phyloP scores from a whole-genome alignment of 2,329 filamentous ascomycete species.

The Sphaerulina musiva region DNA sequence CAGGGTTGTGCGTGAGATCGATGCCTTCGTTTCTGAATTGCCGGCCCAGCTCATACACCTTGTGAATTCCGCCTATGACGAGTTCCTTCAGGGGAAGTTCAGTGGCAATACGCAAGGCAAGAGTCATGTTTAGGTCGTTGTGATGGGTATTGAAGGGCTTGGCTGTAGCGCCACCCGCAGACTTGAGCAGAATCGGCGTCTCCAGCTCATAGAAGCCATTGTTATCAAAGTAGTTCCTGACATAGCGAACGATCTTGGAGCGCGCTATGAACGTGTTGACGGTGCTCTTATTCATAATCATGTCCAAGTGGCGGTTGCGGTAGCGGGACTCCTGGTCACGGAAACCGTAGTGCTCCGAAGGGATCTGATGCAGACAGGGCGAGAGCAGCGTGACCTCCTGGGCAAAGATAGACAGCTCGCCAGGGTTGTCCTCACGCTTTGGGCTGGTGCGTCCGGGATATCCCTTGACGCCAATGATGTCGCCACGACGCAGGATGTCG shows the following conservation, averaged over 20 bases:
- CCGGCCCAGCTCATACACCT: slow-evolving; percentile 91
- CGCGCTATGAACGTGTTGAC: slow-evolving; percentile 78
- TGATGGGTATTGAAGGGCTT: slow-evolving; percentile 93
- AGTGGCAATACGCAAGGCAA: slow-evolving; percentile 91
- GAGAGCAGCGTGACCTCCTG: slow-evolving; percentile 77
- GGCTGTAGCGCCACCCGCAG: slow-evolving; percentile 90
- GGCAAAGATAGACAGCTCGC: slow-evolving; percentile 91
- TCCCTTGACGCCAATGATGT: slow-evolving; percentile 83
- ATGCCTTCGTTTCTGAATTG: slow-evolving; percentile 93
- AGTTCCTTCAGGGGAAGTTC: slow-evolving; percentile 96
- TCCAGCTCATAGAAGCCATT: slow-evolving; percentile 89
- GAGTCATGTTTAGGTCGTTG: slow-evolving; percentile 90
- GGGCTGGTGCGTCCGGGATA: slow-evolving; percentile 80
- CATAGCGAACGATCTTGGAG: slow-evolving; percentile 79
- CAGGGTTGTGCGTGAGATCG: slow-evolving; percentile 92
- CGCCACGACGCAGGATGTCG: slow-evolving; percentile 78
- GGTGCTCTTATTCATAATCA: slow-evolving; percentile 91
- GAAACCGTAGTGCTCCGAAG: slow-evolving; percentile 86
- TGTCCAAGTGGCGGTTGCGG: slow-evolving; percentile 87
- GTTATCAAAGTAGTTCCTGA: slow-evolving; percentile 79
- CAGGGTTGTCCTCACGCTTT: slow-evolving; percentile 63
- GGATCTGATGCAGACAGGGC: slow-evolving; percentile 84
- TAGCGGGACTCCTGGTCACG: slow-evolving; percentile 91
- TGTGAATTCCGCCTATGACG: slow-evolving; percentile 86
- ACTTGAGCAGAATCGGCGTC: slow-evolving; percentile 95